phyloP scores from a whole-genome alignment of 495 filamentous ascomycete genomes.

The Trichodelitschia bisporula region DNA sequence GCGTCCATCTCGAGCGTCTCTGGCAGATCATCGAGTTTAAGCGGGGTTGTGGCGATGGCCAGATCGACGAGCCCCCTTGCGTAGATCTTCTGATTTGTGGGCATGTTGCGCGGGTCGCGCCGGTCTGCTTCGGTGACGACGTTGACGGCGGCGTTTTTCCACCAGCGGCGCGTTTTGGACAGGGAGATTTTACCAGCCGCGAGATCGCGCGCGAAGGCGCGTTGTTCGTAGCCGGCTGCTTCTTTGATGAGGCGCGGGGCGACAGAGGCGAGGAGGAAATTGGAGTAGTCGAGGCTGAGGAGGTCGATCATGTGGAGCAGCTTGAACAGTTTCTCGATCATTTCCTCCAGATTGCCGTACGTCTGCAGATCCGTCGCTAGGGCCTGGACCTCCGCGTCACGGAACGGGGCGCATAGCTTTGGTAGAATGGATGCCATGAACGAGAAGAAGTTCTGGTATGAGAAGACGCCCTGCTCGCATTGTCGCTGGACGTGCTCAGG shows the following conservation, averaged over 20 bases:
- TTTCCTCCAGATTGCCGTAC: conserved; percentile 35
- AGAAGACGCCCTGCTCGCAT: conserved; percentile 60
- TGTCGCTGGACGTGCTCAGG: conserved; percentile 50
- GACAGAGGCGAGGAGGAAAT: conserved; percentile 64
- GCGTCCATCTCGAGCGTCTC: conserved; percentile 71
- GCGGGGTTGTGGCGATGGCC: conserved; percentile 30
- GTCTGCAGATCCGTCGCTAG: conserved; percentile 38
- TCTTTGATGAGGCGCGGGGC: conserved; percentile 65
- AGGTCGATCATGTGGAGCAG: conserved; percentile 72
- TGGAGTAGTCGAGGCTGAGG: conserved; percentile 84
- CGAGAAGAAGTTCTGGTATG: conserved; percentile 78
- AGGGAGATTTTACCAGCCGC: conserved; percentile 32
- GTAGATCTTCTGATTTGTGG: conserved; percentile 46
- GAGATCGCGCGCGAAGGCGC: conserved; percentile 46
- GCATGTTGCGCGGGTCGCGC: conserved; percentile 32
- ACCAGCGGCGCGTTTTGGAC: conserved; percentile 42
- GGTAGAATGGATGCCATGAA: conserved; percentile 81
- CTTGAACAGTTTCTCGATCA: conserved; percentile 62
- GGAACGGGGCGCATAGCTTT: conserved; percentile 74
- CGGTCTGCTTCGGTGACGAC: conserved; percentile 45
- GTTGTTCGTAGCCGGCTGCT: conserved; percentile 55
- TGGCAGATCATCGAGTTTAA: conserved; percentile 36
- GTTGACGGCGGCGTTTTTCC: conserved; percentile 41
- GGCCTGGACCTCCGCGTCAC: conserved; percentile 62
- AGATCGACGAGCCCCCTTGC: conserved; percentile 45